Conservation (phyloP, 352 stramenopile genomes). For the Phytopythium kandeliae region DNA sequence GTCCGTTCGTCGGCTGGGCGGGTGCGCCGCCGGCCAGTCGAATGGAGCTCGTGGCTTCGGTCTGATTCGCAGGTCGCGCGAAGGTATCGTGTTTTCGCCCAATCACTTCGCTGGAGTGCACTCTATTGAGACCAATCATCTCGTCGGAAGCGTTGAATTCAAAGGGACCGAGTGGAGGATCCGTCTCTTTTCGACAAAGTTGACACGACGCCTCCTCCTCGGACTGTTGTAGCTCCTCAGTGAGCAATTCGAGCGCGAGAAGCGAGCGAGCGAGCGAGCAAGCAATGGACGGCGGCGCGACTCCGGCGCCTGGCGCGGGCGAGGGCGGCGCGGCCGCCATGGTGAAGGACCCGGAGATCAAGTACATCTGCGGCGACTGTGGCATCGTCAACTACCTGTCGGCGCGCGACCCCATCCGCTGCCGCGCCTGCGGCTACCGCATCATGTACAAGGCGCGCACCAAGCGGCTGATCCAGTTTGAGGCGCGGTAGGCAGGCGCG, state of each 20-base stretch:
- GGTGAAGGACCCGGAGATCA: conserved; percentile 89
- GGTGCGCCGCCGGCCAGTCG: neutral
- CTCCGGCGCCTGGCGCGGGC: conserved; percentile 45
- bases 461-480: conserved; percentile 92
- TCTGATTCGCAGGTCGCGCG: conserved; percentile 1
- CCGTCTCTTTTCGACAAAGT: neutral
- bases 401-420: conserved; percentile 93
- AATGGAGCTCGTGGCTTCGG: conserved; percentile 13
- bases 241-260: conserved; percentile 4
- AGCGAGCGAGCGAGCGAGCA: too few relatives aligned
- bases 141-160: too few relatives aligned
- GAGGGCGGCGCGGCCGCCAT: conserved; percentile 44
- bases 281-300: conserved; percentile 77
- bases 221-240: neutral
- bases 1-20: too few relatives aligned
- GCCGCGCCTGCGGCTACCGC: conserved; percentile 94
- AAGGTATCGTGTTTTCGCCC: neutral
- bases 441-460: conserved; percentile 98
- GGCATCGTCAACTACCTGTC: conserved; percentile 95
- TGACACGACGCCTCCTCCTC: too few relatives aligned
- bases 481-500: conserved; percentile 65
- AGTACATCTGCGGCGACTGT: conserved; percentile 98
- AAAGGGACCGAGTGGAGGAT: too few relatives aligned
- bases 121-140: neutral
- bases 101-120: neutral